Evolutionary conservation across 768 basidiomycete genomes (phyloP).

Genomic region (Coprinellus micaceus): DNA sequence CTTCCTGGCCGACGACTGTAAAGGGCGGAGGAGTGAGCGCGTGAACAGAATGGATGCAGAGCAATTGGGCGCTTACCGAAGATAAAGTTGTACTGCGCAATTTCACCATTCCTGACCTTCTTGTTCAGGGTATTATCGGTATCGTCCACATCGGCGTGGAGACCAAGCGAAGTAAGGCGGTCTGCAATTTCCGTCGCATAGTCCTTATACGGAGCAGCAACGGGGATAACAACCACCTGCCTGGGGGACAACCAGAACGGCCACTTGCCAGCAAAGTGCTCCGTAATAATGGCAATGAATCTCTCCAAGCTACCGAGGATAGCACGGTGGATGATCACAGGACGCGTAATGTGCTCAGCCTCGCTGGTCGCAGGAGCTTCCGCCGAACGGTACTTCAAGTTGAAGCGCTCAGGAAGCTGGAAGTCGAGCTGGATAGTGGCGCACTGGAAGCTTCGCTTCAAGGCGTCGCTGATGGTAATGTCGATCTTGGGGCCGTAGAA

Average conservation of each 20-base stretch:
- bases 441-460: constrained; percentile 93
- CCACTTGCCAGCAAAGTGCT: constrained; percentile 98
- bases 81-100: constrained; percentile 97
- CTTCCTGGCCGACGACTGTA: constrained; percentile 91
- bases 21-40: not conserved
- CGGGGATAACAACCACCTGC: constrained; percentile 91
- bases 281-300: constrained; percentile 95
- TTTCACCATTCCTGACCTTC: constrained; percentile 96
- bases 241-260: constrained; percentile 99
- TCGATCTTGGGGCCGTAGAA: constrained; percentile 99
- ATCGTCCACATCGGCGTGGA: constrained; percentile 92
- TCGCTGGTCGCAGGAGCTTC: constrained; percentile 40
- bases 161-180: constrained; percentile 60
- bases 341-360: constrained; percentile 43
- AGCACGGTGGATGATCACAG: constrained; percentile 98
- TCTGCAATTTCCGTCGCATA: constrained; percentile 83
- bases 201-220: constrained; percentile 88
- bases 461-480: constrained; percentile 91
- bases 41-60: not conserved
- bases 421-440: constrained; percentile 99
- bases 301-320: constrained; percentile 92
- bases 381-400: constrained; percentile 85
- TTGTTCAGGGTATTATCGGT: constrained; percentile 89
- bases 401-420: constrained; percentile 95
- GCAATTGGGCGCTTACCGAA: constrained; percentile 56